Percentiles rank a stretch among this genome's conserved stretches.
These are phyloP conservation scores for Eucalyptus erythrocorys DNA, from an alignment of 345 rosid genomes.

Conservation along the genomic window DNA sequence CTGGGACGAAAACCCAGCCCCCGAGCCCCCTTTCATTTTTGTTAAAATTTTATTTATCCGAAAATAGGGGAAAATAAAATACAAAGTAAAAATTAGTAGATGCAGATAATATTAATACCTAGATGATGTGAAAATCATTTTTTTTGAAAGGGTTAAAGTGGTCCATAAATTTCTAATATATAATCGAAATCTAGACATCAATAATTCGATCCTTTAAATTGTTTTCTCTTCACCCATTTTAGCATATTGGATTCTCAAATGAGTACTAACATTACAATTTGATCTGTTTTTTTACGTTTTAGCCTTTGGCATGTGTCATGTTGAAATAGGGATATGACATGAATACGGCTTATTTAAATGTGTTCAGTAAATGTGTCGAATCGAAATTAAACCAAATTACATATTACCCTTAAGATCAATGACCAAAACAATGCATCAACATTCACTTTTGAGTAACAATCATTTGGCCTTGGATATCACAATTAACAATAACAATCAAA, in stretches of 20 bases:
- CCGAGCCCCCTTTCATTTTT: too few relatives aligned
- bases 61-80: too few relatives aligned
- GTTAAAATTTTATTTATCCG: too few relatives aligned
- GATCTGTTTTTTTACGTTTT: neutral
- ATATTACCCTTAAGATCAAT: neutral
- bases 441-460: neutral
- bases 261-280: neutral
- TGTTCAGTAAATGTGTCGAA: too few relatives aligned
- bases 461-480: neutral
- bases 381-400: neutral
- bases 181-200: too few relatives aligned
- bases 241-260: neutral
- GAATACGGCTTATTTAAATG: neutral
- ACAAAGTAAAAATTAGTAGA: too few relatives aligned
- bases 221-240: neutral
- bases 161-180: too few relatives aligned
- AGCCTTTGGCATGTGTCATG: neutral
- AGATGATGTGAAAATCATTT: too few relatives aligned
- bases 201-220: neutral
- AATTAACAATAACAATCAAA: neutral
- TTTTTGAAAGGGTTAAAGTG: too few relatives aligned
- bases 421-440: neutral
- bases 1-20: too few relatives aligned
- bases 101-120: too few relatives aligned
- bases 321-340: neutral